A percentile compares a stretch with the other conserved stretches of the same genome.
phyloP scores from a whole-genome alignment of 345 rosid genomes.

The Rhodamnia argentea region DNA sequence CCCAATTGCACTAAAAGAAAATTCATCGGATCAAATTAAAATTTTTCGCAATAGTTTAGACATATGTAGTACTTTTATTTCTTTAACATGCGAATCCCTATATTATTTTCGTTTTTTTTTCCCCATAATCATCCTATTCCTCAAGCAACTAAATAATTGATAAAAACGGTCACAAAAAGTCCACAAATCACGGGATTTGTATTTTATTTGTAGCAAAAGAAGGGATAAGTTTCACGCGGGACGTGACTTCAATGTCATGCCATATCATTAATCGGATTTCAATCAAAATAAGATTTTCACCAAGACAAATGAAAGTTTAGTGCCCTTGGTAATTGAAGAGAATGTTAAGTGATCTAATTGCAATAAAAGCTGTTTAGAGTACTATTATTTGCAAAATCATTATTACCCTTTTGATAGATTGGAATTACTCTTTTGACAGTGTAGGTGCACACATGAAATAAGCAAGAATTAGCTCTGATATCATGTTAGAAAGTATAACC shows the following conservation, averaged over 20 bases:
- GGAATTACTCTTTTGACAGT: too few relatives aligned
- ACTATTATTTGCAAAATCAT: not conserved
- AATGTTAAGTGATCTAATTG: too few relatives aligned
- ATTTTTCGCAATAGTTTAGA: too few relatives aligned
- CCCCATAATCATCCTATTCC: not conserved
- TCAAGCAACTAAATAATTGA: not conserved
- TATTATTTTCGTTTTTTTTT: too few relatives aligned
- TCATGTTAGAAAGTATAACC: not conserved
- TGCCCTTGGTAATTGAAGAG: not conserved
- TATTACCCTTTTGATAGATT: not conserved
- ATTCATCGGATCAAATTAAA: too few relatives aligned
- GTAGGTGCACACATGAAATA: not conserved
- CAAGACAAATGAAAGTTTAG: not conserved
- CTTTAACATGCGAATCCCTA: not conserved
- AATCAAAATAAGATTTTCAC: not conserved
- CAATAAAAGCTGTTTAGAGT: not conserved
- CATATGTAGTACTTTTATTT: too few relatives aligned
- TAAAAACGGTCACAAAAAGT: not conserved
- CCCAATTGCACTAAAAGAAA: not conserved
- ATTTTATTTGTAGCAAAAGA: not conserved
- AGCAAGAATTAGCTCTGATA: not conserved
- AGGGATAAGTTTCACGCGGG: not conserved
- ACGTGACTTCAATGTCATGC: not conserved
- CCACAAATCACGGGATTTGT: too few relatives aligned
- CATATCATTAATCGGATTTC: not conserved